Conservation (phyloP, 148 eudicot genomes). For the Salicornia ramosissima region DNA sequence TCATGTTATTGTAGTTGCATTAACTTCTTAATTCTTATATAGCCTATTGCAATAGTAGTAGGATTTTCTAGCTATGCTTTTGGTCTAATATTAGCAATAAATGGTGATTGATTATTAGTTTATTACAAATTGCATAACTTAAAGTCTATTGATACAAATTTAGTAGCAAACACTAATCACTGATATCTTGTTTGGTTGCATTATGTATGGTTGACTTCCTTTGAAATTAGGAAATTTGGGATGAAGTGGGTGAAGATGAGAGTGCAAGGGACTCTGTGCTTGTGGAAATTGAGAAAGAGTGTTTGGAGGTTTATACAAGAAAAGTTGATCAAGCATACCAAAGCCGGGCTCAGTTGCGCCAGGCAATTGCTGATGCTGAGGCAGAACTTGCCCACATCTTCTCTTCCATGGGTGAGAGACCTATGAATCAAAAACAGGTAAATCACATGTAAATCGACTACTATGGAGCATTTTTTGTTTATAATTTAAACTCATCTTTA, state of each 20-base stretch:
- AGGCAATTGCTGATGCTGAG: slow-evolving; percentile 70
- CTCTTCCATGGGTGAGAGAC: slow-evolving; percentile 61
- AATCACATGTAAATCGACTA: not conserved
- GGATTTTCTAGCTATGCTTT: too few relatives aligned
- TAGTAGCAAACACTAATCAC: not conserved
- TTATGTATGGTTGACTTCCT: slow-evolving; percentile 9
- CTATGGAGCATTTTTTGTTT: not conserved
- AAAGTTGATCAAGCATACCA: slow-evolving; percentile 74
- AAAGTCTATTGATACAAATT: too few relatives aligned
- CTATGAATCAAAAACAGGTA: slow-evolving; percentile 50
- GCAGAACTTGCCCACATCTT: slow-evolving; percentile 61
- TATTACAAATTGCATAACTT: too few relatives aligned
- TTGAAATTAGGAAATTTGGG: slow-evolving; percentile 73
- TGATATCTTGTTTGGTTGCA: not conserved
- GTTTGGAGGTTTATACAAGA: slow-evolving; percentile 65
- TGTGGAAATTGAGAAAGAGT: slow-evolving; percentile 66
- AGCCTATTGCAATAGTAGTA: too few relatives aligned
- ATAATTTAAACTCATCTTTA: not conserved
- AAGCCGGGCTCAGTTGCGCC: slow-evolving; percentile 51
- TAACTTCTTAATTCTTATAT: too few relatives aligned
- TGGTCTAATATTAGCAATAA: too few relatives aligned
- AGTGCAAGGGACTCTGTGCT: slow-evolving; percentile 63
- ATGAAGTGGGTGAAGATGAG: slow-evolving; percentile 77
- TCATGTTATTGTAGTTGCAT: too few relatives aligned
- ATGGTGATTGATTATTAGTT: too few relatives aligned